phyloP scores from a whole-genome alignment of 1,284 basidiomycete genomes.

The Trichosporon ovoides region DNA sequence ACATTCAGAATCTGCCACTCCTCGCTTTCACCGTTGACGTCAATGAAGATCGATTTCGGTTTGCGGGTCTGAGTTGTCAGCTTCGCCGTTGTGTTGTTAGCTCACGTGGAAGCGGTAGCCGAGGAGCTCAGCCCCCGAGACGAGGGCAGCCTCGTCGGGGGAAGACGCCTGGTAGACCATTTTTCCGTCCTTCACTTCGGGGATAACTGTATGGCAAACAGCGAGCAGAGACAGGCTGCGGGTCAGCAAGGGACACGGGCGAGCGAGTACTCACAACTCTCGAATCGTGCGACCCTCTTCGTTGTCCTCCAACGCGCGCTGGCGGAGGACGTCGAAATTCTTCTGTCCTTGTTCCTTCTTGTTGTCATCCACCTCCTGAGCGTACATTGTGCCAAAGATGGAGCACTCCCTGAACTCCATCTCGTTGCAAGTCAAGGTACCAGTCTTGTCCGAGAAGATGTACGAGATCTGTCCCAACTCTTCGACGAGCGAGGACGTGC shows the following conservation, averaged over 20 bases:
- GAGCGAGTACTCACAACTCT: constrained; percentile 60
- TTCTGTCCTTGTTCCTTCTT: constrained; percentile 59
- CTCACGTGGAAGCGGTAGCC: constrained; percentile 90
- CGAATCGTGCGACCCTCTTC: constrained; percentile 66
- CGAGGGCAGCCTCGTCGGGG: constrained; percentile 95
- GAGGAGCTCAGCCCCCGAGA: constrained; percentile 85
- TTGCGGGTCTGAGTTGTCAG: constrained; percentile 67
- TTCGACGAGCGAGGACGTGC: constrained; percentile 94
- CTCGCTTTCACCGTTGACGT: constrained; percentile 63
- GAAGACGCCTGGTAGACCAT: constrained; percentile 92
- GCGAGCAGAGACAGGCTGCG: constrained; percentile 69
- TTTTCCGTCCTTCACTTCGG: constrained; percentile 79
- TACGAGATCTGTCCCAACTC: constrained; percentile 94
- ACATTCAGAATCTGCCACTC: constrained; percentile 94
- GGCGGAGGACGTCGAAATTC: constrained; percentile 45
- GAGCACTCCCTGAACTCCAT: constrained; percentile 96
- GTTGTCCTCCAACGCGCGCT: constrained; percentile 52
- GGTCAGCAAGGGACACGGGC: not conserved
- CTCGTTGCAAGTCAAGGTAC: constrained; percentile 92
- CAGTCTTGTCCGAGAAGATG: constrained; percentile 98
- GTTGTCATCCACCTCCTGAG: constrained; percentile 79
- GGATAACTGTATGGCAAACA: constrained; percentile 98
- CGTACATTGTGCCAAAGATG: constrained; percentile 82
- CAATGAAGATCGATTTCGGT: constrained; percentile 88
- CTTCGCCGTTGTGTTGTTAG: constrained; percentile 20